A percentile compares a stretch with the other conserved stretches of the same genome.
phyloP scores from a whole-genome alignment of 2,329 filamentous ascomycete genomes.

The Colletotrichum cordylinicola region DNA sequence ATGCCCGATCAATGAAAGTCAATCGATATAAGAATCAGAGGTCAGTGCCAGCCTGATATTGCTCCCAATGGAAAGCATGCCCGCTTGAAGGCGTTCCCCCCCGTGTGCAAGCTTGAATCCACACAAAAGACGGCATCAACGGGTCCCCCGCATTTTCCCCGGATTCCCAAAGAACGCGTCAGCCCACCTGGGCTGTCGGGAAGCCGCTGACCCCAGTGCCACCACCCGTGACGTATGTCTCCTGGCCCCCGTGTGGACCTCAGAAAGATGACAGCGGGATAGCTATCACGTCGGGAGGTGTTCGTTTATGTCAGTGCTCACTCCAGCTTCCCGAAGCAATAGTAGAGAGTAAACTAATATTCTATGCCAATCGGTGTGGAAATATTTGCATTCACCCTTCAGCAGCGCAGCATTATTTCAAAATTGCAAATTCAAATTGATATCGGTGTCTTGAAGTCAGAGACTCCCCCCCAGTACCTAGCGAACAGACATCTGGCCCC shows the following conservation, averaged over 20 bases:
- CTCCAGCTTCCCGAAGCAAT: neutral
- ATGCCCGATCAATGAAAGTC: neutral
- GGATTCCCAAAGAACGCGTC: neutral
- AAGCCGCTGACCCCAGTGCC: neutral
- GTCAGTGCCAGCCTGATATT: neutral
- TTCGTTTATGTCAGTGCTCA: neutral
- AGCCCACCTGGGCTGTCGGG: neutral
- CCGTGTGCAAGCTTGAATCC: neutral
- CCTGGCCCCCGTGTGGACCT: neutral
- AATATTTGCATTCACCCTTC: neutral
- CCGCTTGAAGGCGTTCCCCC: neutral
- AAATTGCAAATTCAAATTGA: neutral
- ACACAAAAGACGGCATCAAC: neutral
- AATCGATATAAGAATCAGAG: neutral
- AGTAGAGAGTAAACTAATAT: neutral
- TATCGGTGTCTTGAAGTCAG: neutral
- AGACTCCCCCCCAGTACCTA: neutral
- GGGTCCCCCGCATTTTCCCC: constrained; percentile 15
- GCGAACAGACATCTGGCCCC: neutral
- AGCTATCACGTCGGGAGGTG: neutral
- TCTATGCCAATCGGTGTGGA: neutral
- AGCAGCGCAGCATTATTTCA: neutral
- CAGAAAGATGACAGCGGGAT: neutral
- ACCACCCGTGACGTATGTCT: neutral
- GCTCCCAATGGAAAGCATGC: neutral